Evolutionary conservation across 331 rosid species (phyloP).

Genomic region (Prunus yedoensis): DNA sequence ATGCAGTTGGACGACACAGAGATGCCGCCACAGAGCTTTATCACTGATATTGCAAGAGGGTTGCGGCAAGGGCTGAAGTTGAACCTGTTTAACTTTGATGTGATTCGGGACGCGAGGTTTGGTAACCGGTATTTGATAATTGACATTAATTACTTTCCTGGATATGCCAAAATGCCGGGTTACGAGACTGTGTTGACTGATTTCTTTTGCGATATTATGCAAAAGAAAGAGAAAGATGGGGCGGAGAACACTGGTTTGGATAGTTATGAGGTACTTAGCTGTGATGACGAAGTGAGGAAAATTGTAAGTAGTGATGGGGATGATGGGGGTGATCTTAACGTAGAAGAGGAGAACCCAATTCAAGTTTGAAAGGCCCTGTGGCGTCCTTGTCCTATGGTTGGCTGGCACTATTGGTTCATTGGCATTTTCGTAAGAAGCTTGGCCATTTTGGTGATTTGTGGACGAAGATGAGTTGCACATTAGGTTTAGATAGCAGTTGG

Average conservation of each 20-base stretch:
- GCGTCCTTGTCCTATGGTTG: constrained; percentile 12
- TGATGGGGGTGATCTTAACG: constrained; percentile 23
- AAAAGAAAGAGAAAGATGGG: constrained; percentile 29
- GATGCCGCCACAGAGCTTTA: constrained; percentile 76
- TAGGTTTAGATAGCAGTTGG: constrained; percentile 47
- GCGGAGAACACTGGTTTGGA: constrained; percentile 24
- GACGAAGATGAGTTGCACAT: constrained; percentile 36
- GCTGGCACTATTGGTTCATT: constrained; percentile 14
- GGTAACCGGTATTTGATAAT: constrained; percentile 78
- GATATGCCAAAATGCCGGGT: constrained; percentile 95
- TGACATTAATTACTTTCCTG: constrained; percentile 94
- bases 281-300: constrained; percentile 36
- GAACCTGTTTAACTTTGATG: constrained; percentile 88
- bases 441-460: constrained; percentile 37
- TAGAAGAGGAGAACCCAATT: constrained; percentile 42
- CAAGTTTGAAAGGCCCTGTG: constrained; percentile 24
- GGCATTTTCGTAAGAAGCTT: no score
- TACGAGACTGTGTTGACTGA: constrained; percentile 76
- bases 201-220: constrained; percentile 69
- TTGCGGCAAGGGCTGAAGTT: constrained; percentile 58
- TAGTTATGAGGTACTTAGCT: constrained; percentile 25
- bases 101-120: constrained; percentile 70
- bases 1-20: constrained; percentile 78
- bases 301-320: constrained; percentile 41
- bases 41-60: constrained; percentile 66